Evolutionary conservation across 2,329 filamentous ascomycete species (phyloP), one percentile per base, ranked within the genome.

Genomic region (Bertia moriformis): DNA sequence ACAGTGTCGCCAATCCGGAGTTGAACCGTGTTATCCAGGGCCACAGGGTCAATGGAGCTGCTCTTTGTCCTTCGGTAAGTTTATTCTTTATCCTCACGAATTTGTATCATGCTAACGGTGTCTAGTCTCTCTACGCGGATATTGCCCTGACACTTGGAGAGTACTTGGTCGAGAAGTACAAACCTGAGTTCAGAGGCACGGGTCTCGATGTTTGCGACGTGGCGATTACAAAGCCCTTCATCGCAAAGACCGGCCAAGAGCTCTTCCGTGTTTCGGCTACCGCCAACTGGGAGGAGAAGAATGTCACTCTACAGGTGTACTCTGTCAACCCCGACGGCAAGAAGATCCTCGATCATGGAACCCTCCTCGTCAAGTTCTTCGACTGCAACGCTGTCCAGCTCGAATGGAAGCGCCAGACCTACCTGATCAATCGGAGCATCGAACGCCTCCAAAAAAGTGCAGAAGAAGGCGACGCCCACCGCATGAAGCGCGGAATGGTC

Each of bases 1-100:
- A 68, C 36, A 65, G 68, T 45, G 55, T 73, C 19, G 62, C 66
- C 12, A 65, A 72, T 37, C 60, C 64, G n/a, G 65, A 69, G 47
- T 56, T 74, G 12, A 63, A 63, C 54, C 62, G 62, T 19, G 65
- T 67, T n/a, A 66, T 73, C 40, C 62, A 59, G 39, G 71, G 71
- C 19, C 71, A 76, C 49, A 59, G 67, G 48, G 67, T 75, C 46
- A 73, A 74, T 48, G 69, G 69, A 41, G 63, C 63, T 42, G 63
- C 67, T 19, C 59, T 75, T 17, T 71, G 67, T 51, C 69, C 71
- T 14, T 71, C 69, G 32, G 32, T 35, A 35, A 35, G 32, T 12
- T 35, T 17, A 35, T 35, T 13, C 15, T n/a, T n/a, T n/a, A n/a
- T n/a, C n/a, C n/a, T n/a, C n/a, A n/a, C n/a, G n/a, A n/a, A n/a